phyloP scores from a whole-genome alignment of 352 stramenopile genomes.

The Sclerospora graminicola region DNA sequence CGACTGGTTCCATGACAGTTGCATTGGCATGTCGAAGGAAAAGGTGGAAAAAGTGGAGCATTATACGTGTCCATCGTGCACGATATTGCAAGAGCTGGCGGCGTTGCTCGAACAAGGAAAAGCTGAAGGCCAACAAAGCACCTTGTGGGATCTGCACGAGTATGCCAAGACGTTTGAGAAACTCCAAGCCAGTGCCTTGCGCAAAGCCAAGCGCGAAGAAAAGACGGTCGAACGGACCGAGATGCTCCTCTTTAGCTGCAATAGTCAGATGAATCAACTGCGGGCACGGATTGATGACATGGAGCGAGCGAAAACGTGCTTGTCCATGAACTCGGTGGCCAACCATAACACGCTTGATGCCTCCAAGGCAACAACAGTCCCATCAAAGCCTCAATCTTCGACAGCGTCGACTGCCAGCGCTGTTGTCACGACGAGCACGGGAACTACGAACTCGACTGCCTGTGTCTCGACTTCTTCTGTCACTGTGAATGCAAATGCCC shows the following conservation, averaged over 20 bases:
- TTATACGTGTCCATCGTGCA: constrained; percentile 91
- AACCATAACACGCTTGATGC: constrained; percentile 6
- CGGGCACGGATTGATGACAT: constrained; percentile 62
- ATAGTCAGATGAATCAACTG: constrained; percentile 75
- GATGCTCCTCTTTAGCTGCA: constrained; percentile 67
- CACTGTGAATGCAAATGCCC: constrained; percentile 9
- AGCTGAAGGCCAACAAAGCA: constrained; percentile 45
- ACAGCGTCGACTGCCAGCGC: neutral
- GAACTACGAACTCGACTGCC: constrained; percentile 1
- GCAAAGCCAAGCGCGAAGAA: constrained; percentile 80
- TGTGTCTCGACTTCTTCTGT: neutral
- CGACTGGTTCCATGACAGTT: constrained; percentile 87
- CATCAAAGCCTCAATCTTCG: constrained; percentile 6
- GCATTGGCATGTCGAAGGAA: constrained; percentile 86
- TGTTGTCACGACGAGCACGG: neutral
- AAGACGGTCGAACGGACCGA: constrained; percentile 75
- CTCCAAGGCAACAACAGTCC: constrained; percentile 1
- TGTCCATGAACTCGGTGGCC: constrained; percentile 22
- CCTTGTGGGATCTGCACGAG: constrained; percentile 74
- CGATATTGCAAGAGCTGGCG: constrained; percentile 83
- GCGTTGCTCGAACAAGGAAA: constrained; percentile 34
- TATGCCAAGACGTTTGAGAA: constrained; percentile 81
- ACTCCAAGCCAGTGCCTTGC: constrained; percentile 51
- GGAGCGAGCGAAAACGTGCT: constrained; percentile 47
- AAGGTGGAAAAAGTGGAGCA: constrained; percentile 93